Conservation (phyloP, 306 rosid species). For the Lotus japonicus region DNA sequence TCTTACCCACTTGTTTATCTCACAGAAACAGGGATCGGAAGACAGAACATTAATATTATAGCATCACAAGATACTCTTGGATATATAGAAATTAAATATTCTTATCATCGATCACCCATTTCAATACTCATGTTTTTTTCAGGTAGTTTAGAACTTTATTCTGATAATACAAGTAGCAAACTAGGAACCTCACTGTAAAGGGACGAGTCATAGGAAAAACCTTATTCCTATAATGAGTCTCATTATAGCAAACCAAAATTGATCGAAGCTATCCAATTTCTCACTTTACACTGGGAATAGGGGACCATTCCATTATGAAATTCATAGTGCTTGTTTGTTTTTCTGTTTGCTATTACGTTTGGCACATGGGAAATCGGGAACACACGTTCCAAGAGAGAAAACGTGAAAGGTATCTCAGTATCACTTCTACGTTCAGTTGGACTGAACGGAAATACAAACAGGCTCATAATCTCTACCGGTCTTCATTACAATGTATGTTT, state of each 20-base stretch:
- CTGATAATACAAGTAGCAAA: constrained; percentile 21
- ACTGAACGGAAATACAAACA: no score
- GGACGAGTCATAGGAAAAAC: neutral
- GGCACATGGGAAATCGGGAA: no score
- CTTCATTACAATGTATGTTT: neutral
- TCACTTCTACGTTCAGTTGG: no score
- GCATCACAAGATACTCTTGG: constrained; percentile 14
- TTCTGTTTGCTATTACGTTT: no score
- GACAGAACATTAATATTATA: neutral
- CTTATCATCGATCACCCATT: constrained; percentile 5
- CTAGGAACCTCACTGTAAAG: constrained; percentile 31
- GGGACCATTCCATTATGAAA: neutral
- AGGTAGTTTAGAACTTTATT: neutral
- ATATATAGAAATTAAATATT: no score
- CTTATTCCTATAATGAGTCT: constrained; percentile 26
- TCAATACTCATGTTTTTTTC: no score
- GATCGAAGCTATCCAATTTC: neutral
- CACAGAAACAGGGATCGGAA: neutral
- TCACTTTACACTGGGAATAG: neutral
- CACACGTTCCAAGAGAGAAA: no score
- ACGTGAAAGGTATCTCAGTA: no score
- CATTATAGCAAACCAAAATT: constrained; percentile 1
- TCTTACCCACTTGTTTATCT: neutral
- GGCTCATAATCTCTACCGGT: neutral
- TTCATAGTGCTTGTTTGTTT: no score